Evolutionary conservation across 192 early-diverging fungal genomes (phyloP).

Genomic region (Backusella luteola): DNA sequence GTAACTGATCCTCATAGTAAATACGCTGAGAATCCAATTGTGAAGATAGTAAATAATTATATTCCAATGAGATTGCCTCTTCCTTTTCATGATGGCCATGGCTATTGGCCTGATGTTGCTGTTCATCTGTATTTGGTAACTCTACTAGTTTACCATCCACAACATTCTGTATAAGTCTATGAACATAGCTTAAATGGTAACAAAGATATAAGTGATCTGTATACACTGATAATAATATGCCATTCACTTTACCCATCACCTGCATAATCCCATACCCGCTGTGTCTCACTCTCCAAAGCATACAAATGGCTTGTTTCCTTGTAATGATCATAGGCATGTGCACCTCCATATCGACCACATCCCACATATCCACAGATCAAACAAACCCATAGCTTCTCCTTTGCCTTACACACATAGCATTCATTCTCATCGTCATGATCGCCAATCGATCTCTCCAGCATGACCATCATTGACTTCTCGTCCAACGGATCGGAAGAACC

Average conservation of each 20-base stretch:
- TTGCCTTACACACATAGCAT: conserved; percentile 70
- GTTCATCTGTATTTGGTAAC: conserved; percentile 49
- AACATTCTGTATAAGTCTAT: conserved; percentile 90
- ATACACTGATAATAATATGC: not conserved
- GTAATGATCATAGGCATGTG: conserved; percentile 90
- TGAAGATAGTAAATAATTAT: conserved; percentile 79
- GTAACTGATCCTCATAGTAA: conserved; percentile 76
- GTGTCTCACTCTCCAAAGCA: conserved; percentile 92
- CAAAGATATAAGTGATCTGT: not conserved
- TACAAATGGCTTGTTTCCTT: conserved; percentile 82
- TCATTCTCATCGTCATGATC: conserved; percentile 5
- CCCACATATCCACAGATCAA: conserved; percentile 96
- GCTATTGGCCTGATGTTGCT: not conserved
- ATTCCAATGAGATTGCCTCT: conserved; percentile 79
- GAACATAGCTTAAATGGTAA: conserved; percentile 62
- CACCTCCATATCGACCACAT: conserved; percentile 91
- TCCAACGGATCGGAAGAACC: not conserved
- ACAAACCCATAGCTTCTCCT: conserved; percentile 92
- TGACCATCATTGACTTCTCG: not conserved
- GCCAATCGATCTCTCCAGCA: not conserved
- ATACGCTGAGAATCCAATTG: conserved; percentile 87
- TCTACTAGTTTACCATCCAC: conserved; percentile 94
- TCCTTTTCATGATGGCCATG: conserved; percentile 59
- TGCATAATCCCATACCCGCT: conserved; percentile 98
- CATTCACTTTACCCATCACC: conserved; percentile 68